These are phyloP conservation scores for Plectosphaerella plurivora DNA, from an alignment of 2,329 filamentous ascomycete species.

Conservation along the genomic window DNA sequence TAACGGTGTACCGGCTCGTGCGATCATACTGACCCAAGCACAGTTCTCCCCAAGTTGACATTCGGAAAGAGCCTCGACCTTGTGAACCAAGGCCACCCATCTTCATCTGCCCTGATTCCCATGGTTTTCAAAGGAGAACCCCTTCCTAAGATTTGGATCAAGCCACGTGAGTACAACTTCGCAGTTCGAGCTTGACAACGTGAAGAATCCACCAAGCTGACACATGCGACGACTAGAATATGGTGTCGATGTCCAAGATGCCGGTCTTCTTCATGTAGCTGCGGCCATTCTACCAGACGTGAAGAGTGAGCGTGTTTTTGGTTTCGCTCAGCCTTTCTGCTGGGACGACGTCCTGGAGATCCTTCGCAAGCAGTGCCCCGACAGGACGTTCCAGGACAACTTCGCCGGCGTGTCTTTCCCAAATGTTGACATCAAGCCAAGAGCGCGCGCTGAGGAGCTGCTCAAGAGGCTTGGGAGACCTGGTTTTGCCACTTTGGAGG, in stretches of 20 bases:
- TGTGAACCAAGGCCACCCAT: slow-evolving; percentile 14
- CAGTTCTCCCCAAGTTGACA: slow-evolving; percentile 22
- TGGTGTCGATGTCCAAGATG: slow-evolving; percentile 44
- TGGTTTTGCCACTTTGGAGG: neutral
- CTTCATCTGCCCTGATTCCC: slow-evolving; percentile 14
- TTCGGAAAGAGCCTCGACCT: slow-evolving; percentile 17
- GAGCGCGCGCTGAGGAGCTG: neutral
- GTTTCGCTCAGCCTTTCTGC: slow-evolving; percentile 40
- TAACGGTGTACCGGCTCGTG: neutral
- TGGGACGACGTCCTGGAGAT: slow-evolving; percentile 35
- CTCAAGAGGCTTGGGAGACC: neutral
- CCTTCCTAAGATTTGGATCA: no score
- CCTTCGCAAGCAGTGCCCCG: slow-evolving; percentile 16
- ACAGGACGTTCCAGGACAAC: slow-evolving; percentile 15
- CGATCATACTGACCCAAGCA: slow-evolving; percentile 16
- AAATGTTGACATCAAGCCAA: neutral
- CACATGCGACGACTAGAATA: slow-evolving; percentile 21
- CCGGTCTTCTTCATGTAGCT: slow-evolving; percentile 46
- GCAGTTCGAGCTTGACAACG: no score
- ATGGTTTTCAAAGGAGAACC: slow-evolving; percentile 13
- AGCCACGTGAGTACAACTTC: no score
- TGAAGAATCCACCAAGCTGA: no score
- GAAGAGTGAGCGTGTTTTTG: slow-evolving; percentile 47
- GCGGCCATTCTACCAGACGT: slow-evolving; percentile 42
- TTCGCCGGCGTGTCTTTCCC: slow-evolving; percentile 11